Conservation (phyloP, 768 basidiomycete genomes). For the Lactarius hengduanensis region DNA sequence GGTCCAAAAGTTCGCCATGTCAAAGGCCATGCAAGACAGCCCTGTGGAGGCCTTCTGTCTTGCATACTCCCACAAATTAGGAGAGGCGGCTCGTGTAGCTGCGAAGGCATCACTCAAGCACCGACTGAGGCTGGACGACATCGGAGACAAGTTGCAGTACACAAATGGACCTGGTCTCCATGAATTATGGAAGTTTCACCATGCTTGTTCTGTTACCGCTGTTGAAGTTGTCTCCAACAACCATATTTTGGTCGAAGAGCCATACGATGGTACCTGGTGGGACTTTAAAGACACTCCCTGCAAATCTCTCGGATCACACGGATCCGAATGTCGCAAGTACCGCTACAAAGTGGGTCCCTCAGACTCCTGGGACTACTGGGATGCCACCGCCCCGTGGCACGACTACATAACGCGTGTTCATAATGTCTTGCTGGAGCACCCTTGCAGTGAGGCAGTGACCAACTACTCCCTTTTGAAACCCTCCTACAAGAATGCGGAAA, state of each 20-base stretch:
- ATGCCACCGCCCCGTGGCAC: not conserved
- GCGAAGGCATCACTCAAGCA: slow-evolving; percentile 14
- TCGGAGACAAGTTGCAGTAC: slow-evolving; percentile 4
- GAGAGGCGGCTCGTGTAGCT: slow-evolving; percentile 2
- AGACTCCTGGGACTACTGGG: not conserved
- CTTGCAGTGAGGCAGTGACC: not conserved
- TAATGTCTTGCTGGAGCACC: not conserved
- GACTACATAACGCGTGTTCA: not conserved
- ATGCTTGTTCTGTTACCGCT: slow-evolving; percentile 7
- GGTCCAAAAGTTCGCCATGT: not conserved
- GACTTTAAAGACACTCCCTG: not conserved
- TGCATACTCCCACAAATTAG: not conserved
- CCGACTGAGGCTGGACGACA: slow-evolving; percentile 1
- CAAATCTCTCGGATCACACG: too few relatives aligned
- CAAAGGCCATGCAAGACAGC: not conserved
- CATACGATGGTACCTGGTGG: not conserved
- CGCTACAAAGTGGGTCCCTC: too few relatives aligned
- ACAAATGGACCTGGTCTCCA: slow-evolving; percentile 11
- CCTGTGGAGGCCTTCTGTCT: slow-evolving; percentile 4
- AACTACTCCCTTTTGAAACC: not conserved
- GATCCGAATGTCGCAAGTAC: too few relatives aligned
- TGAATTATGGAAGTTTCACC: slow-evolving; percentile 5
- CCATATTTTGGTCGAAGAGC: not conserved
- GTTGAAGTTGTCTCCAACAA: not conserved
- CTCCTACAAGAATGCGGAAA: not conserved